phyloP scores from a whole-genome alignment of 139 green algal species.

The Spirogloea muscicola region DNA sequence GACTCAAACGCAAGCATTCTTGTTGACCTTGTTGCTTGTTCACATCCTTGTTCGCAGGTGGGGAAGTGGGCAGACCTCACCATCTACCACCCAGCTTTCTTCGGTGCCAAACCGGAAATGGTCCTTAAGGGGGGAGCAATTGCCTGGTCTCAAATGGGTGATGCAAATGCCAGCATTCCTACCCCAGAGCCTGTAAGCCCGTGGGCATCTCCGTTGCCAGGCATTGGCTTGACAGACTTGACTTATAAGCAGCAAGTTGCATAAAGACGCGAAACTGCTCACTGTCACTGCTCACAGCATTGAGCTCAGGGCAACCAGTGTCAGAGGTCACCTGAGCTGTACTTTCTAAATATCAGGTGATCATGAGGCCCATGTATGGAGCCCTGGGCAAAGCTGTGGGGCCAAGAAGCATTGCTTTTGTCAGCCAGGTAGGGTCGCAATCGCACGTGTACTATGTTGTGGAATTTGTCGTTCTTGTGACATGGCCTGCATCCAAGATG shows the following conservation, averaged over 20 bases:
- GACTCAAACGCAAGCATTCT: background rate
- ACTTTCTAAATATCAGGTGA: too few species aligned
- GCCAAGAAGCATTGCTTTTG: conserved; percentile 38
- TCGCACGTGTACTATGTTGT: too few species aligned
- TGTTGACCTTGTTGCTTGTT: background rate
- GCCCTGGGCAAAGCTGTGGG: conserved; percentile 46
- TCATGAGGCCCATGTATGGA: conserved; percentile 52
- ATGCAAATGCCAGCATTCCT: conserved; percentile 56
- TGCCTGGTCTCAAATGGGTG: conserved; percentile 54
- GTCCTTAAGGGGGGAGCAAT: conserved; percentile 55
- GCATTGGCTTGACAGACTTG: too few species aligned
- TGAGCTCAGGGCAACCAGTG: too few species aligned
- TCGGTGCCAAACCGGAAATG: conserved; percentile 56
- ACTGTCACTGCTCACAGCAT: too few species aligned
- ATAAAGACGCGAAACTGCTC: too few species aligned
- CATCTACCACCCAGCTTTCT: conserved; percentile 53
- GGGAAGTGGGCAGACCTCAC: conserved; percentile 54
- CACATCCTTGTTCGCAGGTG: conserved; percentile 20
- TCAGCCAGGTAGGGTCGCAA: conserved; percentile 44
- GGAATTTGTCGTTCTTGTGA: too few species aligned
- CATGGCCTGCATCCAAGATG: too few species aligned
- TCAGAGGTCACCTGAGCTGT: too few species aligned
- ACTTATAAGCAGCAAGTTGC: too few species aligned
- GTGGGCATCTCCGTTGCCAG: too few species aligned
- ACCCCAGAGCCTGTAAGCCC: conserved; percentile 54